phyloP scores from a whole-genome alignment of 495 filamentous ascomycete species.

The Penicillium parvum region DNA sequence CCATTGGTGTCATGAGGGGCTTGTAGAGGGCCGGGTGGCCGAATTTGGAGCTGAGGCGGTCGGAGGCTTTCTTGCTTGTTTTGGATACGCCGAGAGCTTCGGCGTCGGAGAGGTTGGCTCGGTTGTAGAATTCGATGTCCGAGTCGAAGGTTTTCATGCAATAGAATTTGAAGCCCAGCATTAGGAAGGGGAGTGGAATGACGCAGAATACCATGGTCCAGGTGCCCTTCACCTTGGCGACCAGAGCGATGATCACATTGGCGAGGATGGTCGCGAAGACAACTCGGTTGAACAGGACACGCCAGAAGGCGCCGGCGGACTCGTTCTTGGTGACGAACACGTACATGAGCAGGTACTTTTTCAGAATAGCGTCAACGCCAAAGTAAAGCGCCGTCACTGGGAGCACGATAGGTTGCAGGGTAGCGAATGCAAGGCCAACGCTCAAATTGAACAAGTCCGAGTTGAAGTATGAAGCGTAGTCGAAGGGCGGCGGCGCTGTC shows the following conservation, averaged over 20 bases:
- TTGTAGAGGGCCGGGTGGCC: slow-evolving; percentile 89
- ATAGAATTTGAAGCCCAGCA: slow-evolving; percentile 82
- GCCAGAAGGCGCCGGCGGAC: slow-evolving; percentile 92
- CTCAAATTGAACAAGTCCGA: slow-evolving; percentile 91
- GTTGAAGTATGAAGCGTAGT: slow-evolving; percentile 96
- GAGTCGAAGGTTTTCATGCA: slow-evolving; percentile 73
- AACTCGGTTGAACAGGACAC: slow-evolving; percentile 83
- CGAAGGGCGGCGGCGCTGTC: slow-evolving; percentile 87
- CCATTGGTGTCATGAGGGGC: slow-evolving; percentile 90
- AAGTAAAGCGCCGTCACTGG: slow-evolving; percentile 91
- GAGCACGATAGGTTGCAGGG: slow-evolving; percentile 85
- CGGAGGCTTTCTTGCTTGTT: slow-evolving; percentile 50
- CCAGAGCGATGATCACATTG: slow-evolving; percentile 73
- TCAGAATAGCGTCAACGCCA: slow-evolving; percentile 76
- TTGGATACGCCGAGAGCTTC: slow-evolving; percentile 48
- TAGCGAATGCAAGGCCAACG: slow-evolving; percentile 79
- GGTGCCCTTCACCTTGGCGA: slow-evolving; percentile 56
- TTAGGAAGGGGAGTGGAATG: slow-evolving; percentile 72
- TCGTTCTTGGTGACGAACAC: slow-evolving; percentile 96
- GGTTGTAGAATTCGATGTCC: slow-evolving; percentile 71
- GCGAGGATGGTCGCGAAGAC: slow-evolving; percentile 77
- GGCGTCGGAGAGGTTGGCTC: slow-evolving; percentile 53
- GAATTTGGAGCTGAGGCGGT: slow-evolving; percentile 75
- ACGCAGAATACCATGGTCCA: slow-evolving; percentile 61
- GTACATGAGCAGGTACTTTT: slow-evolving; percentile 93